Conservation (phyloP, 1,284 basidiomycete genomes). For the Cryptococcus sp. region DNA sequence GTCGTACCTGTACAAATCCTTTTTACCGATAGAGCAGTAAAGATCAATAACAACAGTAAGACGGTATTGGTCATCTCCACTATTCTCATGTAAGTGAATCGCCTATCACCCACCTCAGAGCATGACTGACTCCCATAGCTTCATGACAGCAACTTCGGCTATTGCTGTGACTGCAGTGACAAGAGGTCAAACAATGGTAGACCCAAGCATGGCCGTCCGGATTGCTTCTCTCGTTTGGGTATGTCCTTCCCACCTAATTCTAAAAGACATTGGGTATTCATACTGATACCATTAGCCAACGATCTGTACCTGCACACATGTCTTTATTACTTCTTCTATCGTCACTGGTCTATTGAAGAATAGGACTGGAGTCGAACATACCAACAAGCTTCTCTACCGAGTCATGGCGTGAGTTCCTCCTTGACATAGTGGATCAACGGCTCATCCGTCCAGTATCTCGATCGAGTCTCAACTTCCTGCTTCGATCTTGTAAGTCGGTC, state of each 20-base stretch:
- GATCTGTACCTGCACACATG: conserved; percentile 6
- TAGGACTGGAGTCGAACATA: background rate
- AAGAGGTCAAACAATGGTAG: conserved; percentile 2
- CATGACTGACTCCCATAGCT: background rate
- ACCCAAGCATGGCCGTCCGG: background rate
- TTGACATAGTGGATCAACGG: background rate
- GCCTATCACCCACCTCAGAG: no score
- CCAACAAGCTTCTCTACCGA: conserved; percentile 5
- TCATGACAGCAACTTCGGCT: background rate
- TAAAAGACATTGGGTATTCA: background rate
- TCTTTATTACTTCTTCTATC: conserved; percentile 9
- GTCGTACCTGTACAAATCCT: conserved; percentile 10
- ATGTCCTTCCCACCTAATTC: background rate
- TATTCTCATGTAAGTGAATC: conserved; percentile 4
- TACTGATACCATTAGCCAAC: conserved; percentile 3
- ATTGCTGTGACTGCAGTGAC: background rate
- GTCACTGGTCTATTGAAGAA: conserved; percentile 4
- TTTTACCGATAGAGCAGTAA: conserved; percentile 8
- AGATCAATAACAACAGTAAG: conserved; percentile 7
- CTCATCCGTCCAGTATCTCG: background rate
- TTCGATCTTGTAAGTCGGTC: conserved; percentile 2
- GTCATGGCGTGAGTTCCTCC: conserved; percentile 2
- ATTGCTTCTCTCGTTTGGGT: background rate
- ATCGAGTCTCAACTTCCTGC: conserved; percentile 8
- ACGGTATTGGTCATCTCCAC: background rate